Evolutionary conservation across 164 flowering plant species (phyloP), one percentile per base, ranked within the genome.

Genomic region (Berberis thunbergii): DNA sequence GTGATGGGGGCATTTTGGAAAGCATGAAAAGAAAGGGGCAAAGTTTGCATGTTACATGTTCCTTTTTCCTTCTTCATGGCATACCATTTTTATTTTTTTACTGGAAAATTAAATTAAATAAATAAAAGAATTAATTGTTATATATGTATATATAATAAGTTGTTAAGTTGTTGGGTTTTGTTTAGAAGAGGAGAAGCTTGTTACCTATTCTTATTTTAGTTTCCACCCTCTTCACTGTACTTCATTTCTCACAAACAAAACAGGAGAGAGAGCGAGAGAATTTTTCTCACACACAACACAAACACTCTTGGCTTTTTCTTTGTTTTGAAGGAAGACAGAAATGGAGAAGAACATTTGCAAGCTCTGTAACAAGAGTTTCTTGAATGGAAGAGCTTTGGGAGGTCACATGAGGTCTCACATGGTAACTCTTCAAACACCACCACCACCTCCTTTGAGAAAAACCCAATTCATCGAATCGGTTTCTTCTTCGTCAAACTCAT

Each of bases 371-470:
- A 79, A 68, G 71, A 75, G 69, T 53, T 84, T 82, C 69, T 64
- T 75, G 4, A 79, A 81, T 78, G 89, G 89, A 8, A 82, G 81
- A 74, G 89, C 89, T 65, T 68, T 84, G 58, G 89, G 89, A 9
- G 86, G 84, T 60, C 89, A 84, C 75, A 82, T 84, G 89, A 82
- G 82, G 77, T 80, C 89, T 66, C 89, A 82, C 65, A 72, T 82
- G 80, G 64, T 73, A 53, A 42, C 60, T 6, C 68, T 61, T 3
- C 66, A 43, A 57, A 56, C 68, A 40, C 48, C 59, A 4, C 42
- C 49, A 4, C 59, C 40, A 40, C 67, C 70, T 46, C 60, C 53
- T 11, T 26, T 26, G 26, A 26, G 26, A 26, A 26, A 26, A 26
- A 69, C n/a, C 74, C 81, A 3, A 64, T 74, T 48, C 26, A 26